Evolutionary conservation across 2,329 filamentous ascomycete species (phyloP), one percentile per base, ranked within the genome.

Genomic region (Trichoderma semiorbis): DNA sequence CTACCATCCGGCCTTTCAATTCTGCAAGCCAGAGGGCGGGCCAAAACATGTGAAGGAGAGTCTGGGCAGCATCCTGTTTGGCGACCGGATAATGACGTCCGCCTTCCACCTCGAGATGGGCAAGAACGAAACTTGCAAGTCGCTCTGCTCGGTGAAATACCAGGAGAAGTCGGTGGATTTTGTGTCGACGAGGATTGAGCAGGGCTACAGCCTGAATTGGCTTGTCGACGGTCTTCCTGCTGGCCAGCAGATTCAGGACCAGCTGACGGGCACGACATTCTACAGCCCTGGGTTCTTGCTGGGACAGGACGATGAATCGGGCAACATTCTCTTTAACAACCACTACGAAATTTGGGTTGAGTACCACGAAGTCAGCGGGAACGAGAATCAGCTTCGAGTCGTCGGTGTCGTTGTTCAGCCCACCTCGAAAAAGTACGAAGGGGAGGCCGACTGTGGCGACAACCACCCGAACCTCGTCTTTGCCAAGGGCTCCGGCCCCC

Each of bases 1-100:
- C 85, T 99, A 99, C 81, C 90, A 96, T 77, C 89, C 91, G 7
- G 88, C 88, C 4, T 97, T 99, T 82, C 90, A 93, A 79, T 97
- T 98, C 85, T 99, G 96, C 82, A 84, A 88, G 76, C 96, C 95
- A 2, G 84, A 92, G 70, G 90, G 86, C 73, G 93, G 93, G 2
- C 91, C 94, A 10, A 82, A 95, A 80, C 88, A 92, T 84, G 90
- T 97, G 26, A 91, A 93, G 53, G 96, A 98, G 83, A 82, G 81
- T 73, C 83, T 99, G 74, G 96, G 96, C 28, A 98, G 95, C 85
- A 99, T 99, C 79, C 83, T 99, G 66, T 99, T 99, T 77, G 96
- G 96, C 76, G 96, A 99, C 83, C 90, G 96, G 71, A 99, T 99
- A 84, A 94, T 94, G 84, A 97, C 94, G n/a, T 98, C 95, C 43